Base-by-base conservation (phyloP, 2,329 filamentous ascomycete species). In the Neofusicoccum kwambonambiense region DNA sequence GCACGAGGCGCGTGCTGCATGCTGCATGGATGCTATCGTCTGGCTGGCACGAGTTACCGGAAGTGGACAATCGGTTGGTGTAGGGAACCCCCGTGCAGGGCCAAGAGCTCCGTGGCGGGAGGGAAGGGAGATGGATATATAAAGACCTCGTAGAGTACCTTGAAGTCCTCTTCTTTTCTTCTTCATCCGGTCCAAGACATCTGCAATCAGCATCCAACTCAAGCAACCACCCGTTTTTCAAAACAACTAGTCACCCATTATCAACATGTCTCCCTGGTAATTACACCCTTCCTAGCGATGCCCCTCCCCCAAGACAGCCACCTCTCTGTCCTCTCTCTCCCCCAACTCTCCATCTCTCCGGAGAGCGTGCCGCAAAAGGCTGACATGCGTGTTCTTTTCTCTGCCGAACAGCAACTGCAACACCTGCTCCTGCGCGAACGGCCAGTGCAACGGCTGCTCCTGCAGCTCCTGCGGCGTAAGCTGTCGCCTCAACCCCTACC, bases 381-480 rank as follows among this genome's bases (percentile, higher is more conserved):
- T 64, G 62, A 65, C 58, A 45, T 65, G 35, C 7, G 17, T 50
- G 39, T 58, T 47, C 39, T 11, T 41, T 57, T 13, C 41, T 17
- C 15, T 22, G 17, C 5, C 27, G 19, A 8, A 51, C 42, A 66
- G 54, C 60, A 56, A 60, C 68, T 76, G 74, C 70, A 56, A 67
- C 47, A 64, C 71, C 62, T 76, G 73, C 72, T 65, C 67, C 63
- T 74, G 73, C 71, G 65, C 65, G 62, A 73, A 73, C 64, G 68
- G 63, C 63, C 37, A 75, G 67, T 76, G 74, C 73, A 67, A 70
- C 64, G 67, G 66, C 66, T 76, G 74, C 68, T 66, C 68, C 54
- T 76, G 74, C 69, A 69, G 70, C 61, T 67, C 70, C 56, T 76
- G 74, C 73, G 68, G 65, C 66, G 66, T 67, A 64, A 58, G 65